These are phyloP conservation scores for Aspergillus amoenus DNA, from an alignment of 2,329 filamentous ascomycete species.

Conservation along the genomic window DNA sequence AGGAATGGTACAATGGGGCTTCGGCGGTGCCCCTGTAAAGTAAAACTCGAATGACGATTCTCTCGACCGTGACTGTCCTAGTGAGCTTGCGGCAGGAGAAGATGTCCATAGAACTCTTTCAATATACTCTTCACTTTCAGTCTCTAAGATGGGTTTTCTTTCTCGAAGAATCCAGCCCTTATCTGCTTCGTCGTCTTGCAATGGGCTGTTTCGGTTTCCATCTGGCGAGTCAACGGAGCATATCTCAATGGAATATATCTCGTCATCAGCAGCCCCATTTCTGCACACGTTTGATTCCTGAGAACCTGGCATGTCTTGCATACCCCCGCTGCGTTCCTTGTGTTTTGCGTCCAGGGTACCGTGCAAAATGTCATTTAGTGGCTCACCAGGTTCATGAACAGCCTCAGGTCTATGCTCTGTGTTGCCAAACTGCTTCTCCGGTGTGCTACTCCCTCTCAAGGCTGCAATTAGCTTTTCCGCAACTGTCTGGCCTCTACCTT, in stretches of 20 bases:
- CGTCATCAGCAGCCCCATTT: background rate
- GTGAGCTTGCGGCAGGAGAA: background rate
- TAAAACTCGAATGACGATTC: background rate
- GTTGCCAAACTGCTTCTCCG: background rate
- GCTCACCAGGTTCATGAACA: background rate
- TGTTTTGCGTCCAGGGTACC: background rate
- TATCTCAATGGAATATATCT: background rate
- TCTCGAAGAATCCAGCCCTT: background rate
- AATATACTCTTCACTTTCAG: background rate
- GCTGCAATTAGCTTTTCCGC: slow-evolving; percentile 25
- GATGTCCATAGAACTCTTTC: background rate
- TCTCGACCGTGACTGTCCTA: background rate
- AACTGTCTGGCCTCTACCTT: slow-evolving; percentile 24
- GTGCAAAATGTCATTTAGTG: background rate
- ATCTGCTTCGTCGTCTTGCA: background rate
- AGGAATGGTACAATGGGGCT: background rate
- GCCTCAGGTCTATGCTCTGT: background rate
- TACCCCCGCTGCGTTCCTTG: background rate
- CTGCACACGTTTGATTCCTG: background rate
- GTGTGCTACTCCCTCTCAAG: slow-evolving; percentile 9
- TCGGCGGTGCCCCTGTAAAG: background rate
- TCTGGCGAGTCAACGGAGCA: background rate
- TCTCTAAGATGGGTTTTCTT: background rate
- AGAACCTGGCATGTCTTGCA: background rate
- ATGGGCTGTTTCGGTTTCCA: background rate